Base-by-base conservation (phyloP, 129 eudicot species). In the Calendula officinalis region DNA sequence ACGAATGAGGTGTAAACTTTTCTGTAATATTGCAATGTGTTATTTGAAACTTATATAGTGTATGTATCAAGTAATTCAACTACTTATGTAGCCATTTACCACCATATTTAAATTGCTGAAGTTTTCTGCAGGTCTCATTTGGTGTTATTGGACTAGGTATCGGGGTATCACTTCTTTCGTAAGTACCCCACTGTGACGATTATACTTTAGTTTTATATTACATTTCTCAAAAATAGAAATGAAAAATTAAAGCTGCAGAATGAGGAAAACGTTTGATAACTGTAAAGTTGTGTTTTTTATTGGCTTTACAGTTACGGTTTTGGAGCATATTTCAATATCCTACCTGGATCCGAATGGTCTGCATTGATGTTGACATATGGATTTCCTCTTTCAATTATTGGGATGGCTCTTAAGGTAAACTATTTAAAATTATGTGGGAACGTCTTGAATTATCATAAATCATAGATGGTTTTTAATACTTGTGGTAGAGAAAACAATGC, bases 301-400 rank as follows among this genome's bases (percentile, higher is more conserved):
- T 22, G 49, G n/a, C 50, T 10, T 5, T 70, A 41, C 78, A 91
- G 98, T 47, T 91, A 92, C 36, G 98, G 98, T 68, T 92, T 92
- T 74, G 96, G 96, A 59, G 98, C 98, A 32, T 92, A 92, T 79
- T 92, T 92, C 68, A 92, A 88, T 77, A 83, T 92, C 68, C 96
- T 92, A 49, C 98, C 98, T 27, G 98, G 96, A 78, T 92, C 98
- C 16, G 98, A 92, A 73, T 92, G 98, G 98, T 92, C 98, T 15
- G 98, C 98, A 15, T 30, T 92, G 10, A 92, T 92, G 98, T 77
- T 92, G 53, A 92, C 98, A 8, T 92, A 92, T 68, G 98, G 98
- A 43, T 92, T 92, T 75, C 98, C 98, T 77, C 84, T 92, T 67
- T 74, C 98, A 30, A 88, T 92, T 12, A 92, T 92, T 44, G 98